Percentiles rank a stretch among this genome's conserved stretches.
These are phyloP conservation scores for Alternaria burnsii DNA, from an alignment of 2,329 filamentous ascomycete species.

Conservation along the genomic window DNA sequence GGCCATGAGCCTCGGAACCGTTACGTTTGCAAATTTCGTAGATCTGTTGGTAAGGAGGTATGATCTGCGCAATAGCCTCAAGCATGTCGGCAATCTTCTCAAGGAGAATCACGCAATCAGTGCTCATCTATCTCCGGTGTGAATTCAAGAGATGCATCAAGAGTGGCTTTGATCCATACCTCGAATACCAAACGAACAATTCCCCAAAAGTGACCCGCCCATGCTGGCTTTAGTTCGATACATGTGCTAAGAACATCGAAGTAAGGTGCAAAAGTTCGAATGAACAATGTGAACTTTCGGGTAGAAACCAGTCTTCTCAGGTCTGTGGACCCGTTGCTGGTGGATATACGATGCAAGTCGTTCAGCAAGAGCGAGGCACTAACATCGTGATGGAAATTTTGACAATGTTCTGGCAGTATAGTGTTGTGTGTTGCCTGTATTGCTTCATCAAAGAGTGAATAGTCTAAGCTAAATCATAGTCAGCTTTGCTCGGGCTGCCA, in stretches of 20 bases:
- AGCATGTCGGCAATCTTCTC: constrained; percentile 38
- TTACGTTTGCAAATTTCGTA: constrained; percentile 24
- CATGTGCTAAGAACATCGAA: constrained; percentile 38
- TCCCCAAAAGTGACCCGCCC: constrained; percentile 38
- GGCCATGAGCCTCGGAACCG: constrained; percentile 4
- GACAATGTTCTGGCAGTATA: constrained; percentile 29
- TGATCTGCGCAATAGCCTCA: constrained; percentile 29
- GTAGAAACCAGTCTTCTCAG: constrained; percentile 23
- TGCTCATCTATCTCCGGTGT: constrained; percentile 26
- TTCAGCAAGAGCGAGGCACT: constrained; percentile 28
- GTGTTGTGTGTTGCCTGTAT: constrained; percentile 28
- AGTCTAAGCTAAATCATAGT: constrained; percentile 22
- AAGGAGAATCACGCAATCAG: constrained; percentile 30
- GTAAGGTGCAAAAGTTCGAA: constrained; percentile 33
- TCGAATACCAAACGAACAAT: constrained; percentile 33
- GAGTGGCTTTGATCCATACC: constrained; percentile 18
- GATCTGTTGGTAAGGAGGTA: constrained; percentile 37
- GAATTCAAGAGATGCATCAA: not conserved
- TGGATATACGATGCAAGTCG: constrained; percentile 24
- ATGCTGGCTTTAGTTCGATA: constrained; percentile 26
- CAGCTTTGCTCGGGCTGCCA: constrained; percentile 16
- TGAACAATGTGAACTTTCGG: constrained; percentile 33
- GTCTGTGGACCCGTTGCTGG: constrained; percentile 16
- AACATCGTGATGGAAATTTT: constrained; percentile 23
- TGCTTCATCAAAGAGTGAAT: constrained; percentile 31